Percentiles rank a stretch among this genome's conserved stretches.
Evolutionary conservation across 1,139 yeast species (phyloP).

Genomic region (Yamadazyma sp.): DNA sequence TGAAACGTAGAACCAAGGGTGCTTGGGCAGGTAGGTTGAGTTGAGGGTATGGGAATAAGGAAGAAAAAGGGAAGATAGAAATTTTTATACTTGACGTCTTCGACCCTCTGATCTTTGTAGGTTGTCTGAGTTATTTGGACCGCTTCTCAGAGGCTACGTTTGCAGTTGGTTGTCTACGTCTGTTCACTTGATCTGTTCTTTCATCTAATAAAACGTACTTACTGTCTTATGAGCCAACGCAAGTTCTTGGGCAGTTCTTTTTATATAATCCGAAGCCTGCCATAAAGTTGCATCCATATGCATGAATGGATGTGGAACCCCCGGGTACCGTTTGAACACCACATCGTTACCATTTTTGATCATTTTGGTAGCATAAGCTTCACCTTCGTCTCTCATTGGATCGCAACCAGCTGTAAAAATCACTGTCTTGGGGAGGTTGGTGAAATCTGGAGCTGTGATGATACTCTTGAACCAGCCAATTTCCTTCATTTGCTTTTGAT

Average conservation of each 20-base stretch:
- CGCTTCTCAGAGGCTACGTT: background rate
- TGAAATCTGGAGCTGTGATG: constrained; percentile 46
- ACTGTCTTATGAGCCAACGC: constrained; percentile 18
- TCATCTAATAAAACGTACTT: constrained; percentile 5
- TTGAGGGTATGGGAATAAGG: background rate
- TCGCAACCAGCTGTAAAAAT: constrained; percentile 49
- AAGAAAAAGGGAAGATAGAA: background rate
- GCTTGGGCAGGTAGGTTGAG: too few relatives aligned
- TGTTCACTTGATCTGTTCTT: background rate
- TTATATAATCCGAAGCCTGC: constrained; percentile 27
- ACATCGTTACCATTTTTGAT: constrained; percentile 35
- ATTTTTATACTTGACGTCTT: too few relatives aligned
- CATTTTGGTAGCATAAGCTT: constrained; percentile 40
- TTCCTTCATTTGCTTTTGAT: constrained; percentile 42
- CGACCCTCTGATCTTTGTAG: too few relatives aligned
- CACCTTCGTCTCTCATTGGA: constrained; percentile 47
- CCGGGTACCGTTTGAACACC: constrained; percentile 37
- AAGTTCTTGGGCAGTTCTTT: constrained; percentile 19
- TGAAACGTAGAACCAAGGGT: background rate
- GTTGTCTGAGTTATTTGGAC: too few relatives aligned
- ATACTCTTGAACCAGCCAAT: constrained; percentile 34
- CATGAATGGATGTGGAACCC: constrained; percentile 51
- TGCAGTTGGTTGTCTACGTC: too few relatives aligned
- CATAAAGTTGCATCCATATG: constrained; percentile 44
- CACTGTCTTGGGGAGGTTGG: constrained; percentile 39